Base-by-base conservation (phyloP, 169 alveolate genomes). In the Perkinsus chesapeaki region DNA sequence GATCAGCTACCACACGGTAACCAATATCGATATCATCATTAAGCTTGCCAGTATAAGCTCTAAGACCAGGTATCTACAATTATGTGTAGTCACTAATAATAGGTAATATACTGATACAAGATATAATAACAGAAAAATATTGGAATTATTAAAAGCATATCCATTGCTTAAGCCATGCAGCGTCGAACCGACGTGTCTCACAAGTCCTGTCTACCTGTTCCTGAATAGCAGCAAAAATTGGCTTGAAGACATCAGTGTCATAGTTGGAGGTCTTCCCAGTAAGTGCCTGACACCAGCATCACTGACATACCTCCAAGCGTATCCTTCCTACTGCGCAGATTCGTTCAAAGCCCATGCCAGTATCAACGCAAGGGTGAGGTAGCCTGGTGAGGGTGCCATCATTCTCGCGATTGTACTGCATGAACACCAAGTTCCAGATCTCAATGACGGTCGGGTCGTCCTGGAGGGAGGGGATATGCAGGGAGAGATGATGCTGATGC, bases 401-500 rank as follows among this genome's bases (percentile, higher is more conserved):
- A 92, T 95, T 95, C 93, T 97, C 97, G 39, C 99, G 94, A 96
- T 98, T 97, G 95, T 96, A 98, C 94, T 98, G 99, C 99, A 98
- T 98, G 96, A 98, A 98, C 48, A 98, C 99, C 60, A 98, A 94
- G 95, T 98, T 98, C 99, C 99, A 98, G 39, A 98, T 95, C 94
- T 98, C 99, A 91, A 98, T 97, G 73, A 98, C 99, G 91, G 97
- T 97, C 0, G 99, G 99, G 92, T 98, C 99, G 94, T 98, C 99
- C 93, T 95, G 82, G 27, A 60, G 27, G 31, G 37, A 60, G 82
- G 12, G 37, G 37, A 60, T 27, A 27, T 60, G 31, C 31, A 60
- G 82, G 31, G 3, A 20, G 82, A 27, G 37, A 1, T 20, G 36
- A 0, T 27, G 37, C 31, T 0, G 23, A 0, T 0, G 27, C 82